Evolutionary conservation across 2,329 filamentous ascomycete species (phyloP).

Genomic region (Penicillium sp.): DNA sequence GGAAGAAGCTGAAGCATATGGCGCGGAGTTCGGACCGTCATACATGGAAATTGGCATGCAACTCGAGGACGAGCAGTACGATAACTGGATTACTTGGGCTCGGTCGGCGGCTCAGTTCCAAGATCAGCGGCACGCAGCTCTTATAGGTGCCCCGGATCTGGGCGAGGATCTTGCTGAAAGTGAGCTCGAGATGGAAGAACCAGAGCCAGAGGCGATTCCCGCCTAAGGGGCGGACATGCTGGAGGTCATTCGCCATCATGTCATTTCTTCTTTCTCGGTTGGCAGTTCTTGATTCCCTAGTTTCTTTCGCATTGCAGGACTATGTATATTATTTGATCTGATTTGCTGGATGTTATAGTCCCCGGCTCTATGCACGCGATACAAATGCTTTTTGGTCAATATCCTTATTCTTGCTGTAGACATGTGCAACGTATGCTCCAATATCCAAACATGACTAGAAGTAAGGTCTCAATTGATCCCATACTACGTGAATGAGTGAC

Average conservation of each 20-base stretch:
- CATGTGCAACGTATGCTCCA: background rate
- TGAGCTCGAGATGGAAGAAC: conserved; percentile 16
- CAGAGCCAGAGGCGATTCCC: conserved; percentile 1
- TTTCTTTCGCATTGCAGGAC: conserved; percentile 12
- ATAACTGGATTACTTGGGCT: conserved; percentile 84
- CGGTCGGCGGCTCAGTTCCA: conserved; percentile 49
- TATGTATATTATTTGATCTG: conserved; percentile 27
- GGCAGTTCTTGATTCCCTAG: conserved; percentile 4
- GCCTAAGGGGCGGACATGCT: background rate
- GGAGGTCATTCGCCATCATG: conserved; percentile 2
- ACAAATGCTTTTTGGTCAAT: conserved; percentile 9
- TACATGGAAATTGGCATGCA: conserved; percentile 72
- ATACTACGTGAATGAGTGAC: background rate
- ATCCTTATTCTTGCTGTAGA: background rate
- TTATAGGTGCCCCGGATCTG: conserved; percentile 39
- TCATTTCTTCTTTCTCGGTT: background rate
- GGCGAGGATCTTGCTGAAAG: conserved; percentile 34
- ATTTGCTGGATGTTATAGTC: conserved; percentile 20
- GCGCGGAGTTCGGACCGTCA: conserved; percentile 81
- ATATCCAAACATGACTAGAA: background rate
- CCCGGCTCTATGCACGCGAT: conserved; percentile 16
- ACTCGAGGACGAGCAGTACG: conserved; percentile 74
- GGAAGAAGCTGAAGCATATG: conserved; percentile 81
- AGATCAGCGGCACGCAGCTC: conserved; percentile 48
- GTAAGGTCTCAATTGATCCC: background rate